Evolutionary conservation across 2,329 filamentous ascomycete genomes (phyloP).

Genomic region (Shiraia sp.): DNA sequence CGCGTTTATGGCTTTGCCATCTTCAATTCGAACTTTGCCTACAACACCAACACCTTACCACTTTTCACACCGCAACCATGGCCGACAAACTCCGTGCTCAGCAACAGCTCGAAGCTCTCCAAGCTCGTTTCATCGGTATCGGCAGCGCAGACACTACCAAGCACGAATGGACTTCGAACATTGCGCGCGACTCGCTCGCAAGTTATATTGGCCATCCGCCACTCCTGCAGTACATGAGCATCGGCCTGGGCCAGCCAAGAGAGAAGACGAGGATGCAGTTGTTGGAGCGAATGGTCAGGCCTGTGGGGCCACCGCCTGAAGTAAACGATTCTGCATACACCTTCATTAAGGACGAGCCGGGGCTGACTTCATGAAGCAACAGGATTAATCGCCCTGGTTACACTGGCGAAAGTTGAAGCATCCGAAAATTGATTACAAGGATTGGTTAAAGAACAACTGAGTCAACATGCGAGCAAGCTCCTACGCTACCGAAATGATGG

Average conservation of each 20-base stretch:
- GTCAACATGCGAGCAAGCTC: background rate
- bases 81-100: conserved; percentile 97
- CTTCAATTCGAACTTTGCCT: conserved; percentile 1
- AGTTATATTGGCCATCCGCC: conserved; percentile 89
- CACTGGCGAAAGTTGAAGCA: background rate
- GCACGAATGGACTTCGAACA: conserved; percentile 97
- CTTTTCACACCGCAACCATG: conserved; percentile 44
- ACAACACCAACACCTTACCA: background rate
- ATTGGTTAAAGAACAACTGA: too few species aligned
- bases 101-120: conserved; percentile 95
- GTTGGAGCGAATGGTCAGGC: conserved; percentile 74
- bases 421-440: too few species aligned
- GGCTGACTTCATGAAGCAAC: conserved; percentile 13
- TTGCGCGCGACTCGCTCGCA: conserved; percentile 88
- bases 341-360: conserved; percentile 50
- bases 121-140: conserved; percentile 93
- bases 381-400: conserved; percentile 20
- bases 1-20: conserved; percentile 2
- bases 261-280: conserved; percentile 79
- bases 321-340: conserved; percentile 40
- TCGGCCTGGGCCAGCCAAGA: conserved; percentile 83
- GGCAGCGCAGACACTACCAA: conserved; percentile 96
- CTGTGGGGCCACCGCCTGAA: conserved; percentile 68
- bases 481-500: too few species aligned
- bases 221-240: conserved; percentile 82